A percentile compares a stretch with the other conserved stretches of the same genome.
Evolutionary conservation across 371 early-diverging fungal species (phyloP).

Genomic region (Furculomyces boomerangus): DNA sequence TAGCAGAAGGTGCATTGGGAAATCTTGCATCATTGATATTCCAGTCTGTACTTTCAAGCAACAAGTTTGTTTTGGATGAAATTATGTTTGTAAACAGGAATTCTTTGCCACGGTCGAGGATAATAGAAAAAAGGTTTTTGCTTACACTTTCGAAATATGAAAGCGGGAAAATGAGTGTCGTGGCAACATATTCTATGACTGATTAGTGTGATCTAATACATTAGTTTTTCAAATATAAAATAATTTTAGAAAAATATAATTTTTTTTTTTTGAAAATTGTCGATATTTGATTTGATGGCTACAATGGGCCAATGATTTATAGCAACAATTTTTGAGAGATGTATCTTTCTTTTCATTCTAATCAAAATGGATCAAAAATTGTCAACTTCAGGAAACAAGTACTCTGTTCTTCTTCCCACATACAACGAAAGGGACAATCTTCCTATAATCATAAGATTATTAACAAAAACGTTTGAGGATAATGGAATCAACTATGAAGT

Average conservation of each 20-base stretch:
- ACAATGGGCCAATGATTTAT: too few relatives aligned
- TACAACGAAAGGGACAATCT: conserved; percentile 98
- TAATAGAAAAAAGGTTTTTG: background rate
- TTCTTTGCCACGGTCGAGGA: conserved; percentile 33
- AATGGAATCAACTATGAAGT: conserved; percentile 74
- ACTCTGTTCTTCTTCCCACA: conserved; percentile 92
- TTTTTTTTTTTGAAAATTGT: too few relatives aligned
- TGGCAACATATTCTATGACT: conserved; percentile 10
- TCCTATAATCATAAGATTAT: conserved; percentile 81
- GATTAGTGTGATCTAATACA: too few relatives aligned
- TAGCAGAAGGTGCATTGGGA: background rate
- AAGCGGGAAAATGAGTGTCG: conserved; percentile 21
- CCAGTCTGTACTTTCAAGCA: conserved; percentile 46
- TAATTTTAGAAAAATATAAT: too few relatives aligned
- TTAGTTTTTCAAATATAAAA: too few relatives aligned
- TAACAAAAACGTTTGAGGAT: conserved; percentile 71
- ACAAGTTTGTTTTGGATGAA: conserved; percentile 50
- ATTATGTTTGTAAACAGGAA: conserved; percentile 43
- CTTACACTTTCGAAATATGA: conserved; percentile 14
- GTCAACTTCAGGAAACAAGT: conserved; percentile 24
- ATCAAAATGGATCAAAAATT: background rate
- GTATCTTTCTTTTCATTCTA: too few relatives aligned
- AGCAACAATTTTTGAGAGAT: too few relatives aligned
- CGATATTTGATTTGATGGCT: too few relatives aligned
- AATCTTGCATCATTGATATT: conserved; percentile 36